phyloP scores from a whole-genome alignment of 176 grass and related monocot genomes.

The Zea luxurians region DNA sequence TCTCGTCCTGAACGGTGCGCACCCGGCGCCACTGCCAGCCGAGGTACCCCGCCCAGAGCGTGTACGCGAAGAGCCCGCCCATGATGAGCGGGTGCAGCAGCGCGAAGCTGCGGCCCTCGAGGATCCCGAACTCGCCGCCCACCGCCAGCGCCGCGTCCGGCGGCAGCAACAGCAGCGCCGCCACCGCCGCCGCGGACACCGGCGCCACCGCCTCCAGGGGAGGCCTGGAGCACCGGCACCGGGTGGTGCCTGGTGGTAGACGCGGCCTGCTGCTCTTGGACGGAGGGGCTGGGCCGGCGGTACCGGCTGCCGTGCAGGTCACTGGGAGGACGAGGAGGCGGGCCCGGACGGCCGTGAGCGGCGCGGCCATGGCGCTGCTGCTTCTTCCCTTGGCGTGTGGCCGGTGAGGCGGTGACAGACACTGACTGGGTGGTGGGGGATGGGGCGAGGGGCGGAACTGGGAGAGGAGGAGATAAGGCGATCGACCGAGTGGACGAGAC shows the following conservation, averaged over 20 bases:
- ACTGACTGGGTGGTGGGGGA: background rate
- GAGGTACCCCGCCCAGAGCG: constrained; percentile 88
- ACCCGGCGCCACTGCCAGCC: constrained; percentile 98
- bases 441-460: background rate
- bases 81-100: constrained; percentile 80
- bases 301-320: background rate
- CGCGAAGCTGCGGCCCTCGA: constrained; percentile 74
- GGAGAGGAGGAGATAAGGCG: background rate
- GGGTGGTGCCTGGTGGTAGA: no score
- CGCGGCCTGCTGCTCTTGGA: constrained; percentile 11
- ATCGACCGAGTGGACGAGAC: background rate
- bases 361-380: constrained; percentile 35
- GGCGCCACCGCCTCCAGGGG: background rate
- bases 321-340: background rate
- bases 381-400: background rate
- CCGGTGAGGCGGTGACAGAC: background rate
- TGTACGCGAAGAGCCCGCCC: constrained; percentile 83
- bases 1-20: constrained; percentile 85
- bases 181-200: background rate
- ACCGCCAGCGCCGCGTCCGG: constrained; percentile 53
- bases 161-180: constrained; percentile 13
- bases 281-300: background rate
- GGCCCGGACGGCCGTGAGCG: constrained; percentile 29
- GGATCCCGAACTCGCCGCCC: constrained; percentile 82
- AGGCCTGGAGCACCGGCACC: no score